Base-by-base conservation (phyloP, 495 filamentous ascomycete genomes). In the Podospora didyma region DNA sequence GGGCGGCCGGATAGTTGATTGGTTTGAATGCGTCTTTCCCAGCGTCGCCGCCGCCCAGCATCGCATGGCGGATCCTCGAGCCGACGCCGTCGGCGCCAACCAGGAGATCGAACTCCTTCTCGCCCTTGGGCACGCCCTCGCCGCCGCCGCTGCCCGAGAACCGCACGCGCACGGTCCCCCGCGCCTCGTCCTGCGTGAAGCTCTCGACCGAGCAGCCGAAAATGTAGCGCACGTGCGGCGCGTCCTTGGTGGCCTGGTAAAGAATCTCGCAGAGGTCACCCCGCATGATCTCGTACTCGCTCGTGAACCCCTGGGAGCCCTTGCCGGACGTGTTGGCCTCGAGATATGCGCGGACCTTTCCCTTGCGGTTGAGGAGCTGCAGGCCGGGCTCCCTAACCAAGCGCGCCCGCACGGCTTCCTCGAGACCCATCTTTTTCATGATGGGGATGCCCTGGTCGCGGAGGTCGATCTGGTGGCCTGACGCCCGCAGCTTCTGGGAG, bases 281-380 rank as follows among this genome's bases (percentile, higher is more conserved):
- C 3, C 83, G 64, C 58, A 82, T 72, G 39, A 86, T 79, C 65
- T 85, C 83, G 53, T 69, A 84, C 62, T 85, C 82, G 6, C 76
- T 78, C 7, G 76, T 71, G 2, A 80, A 65, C 35, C 62, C 66
- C 66, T 82, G 78, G 39, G 59, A 59, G 22, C 74, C 70, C 51
- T 69, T 60, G 23, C 74, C 77, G 11, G 72, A 69, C 34, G 61
- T 62, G 35, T 65, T 71, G n/a, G 75, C 66, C 19, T 48, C 70
- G 28, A 82, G 69, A 52, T 57, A 76, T 7, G 69, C 80, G 53
- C 59, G 67, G 2, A 59, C 54, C 42, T 58, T 56, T 39, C 74
- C 78, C 10, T 71, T 34, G 2, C 61, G 53, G 53, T 73, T 51
- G 17, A 84, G 69, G 35, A 84, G 53, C 34, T 68, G 62, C 45